phyloP scores from a whole-genome alignment of 805 yeast species.

The Candida easanensis region DNA sequence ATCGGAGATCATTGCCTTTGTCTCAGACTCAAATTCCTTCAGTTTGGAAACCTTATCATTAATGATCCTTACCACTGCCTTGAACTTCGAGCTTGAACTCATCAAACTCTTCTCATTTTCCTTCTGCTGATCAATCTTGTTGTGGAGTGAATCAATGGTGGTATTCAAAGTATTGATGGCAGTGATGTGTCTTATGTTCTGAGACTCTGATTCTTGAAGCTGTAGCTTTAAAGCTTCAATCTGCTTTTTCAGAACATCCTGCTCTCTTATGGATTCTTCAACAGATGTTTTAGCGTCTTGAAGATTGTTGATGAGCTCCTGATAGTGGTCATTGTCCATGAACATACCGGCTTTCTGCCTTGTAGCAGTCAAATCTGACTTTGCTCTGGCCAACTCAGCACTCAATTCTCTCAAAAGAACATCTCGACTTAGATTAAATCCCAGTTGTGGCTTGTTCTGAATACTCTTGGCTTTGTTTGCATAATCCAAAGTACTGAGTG shows the following conservation, averaged over 20 bases:
- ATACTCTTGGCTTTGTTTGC: conserved; percentile 86
- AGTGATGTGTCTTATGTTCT: conserved; percentile 23
- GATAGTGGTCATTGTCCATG: conserved; percentile 59
- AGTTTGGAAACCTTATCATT: conserved; percentile 28
- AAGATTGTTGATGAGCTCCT: conserved; percentile 44
- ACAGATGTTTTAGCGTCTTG: conserved; percentile 50
- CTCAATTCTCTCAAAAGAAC: conserved; percentile 45
- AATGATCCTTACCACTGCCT: conserved; percentile 28
- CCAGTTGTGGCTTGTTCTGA: conserved; percentile 66
- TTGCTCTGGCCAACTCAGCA: conserved; percentile 45
- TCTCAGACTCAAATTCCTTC: conserved; percentile 21
- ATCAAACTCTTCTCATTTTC: conserved; percentile 32
- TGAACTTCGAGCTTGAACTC: conserved; percentile 32
- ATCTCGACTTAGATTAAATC: conserved; percentile 52
- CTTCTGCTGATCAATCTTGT: conserved; percentile 30
- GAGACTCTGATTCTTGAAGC: conserved; percentile 21
- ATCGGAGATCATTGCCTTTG: conserved; percentile 17
- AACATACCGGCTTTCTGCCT: conserved; percentile 63
- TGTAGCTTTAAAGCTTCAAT: conserved; percentile 29
- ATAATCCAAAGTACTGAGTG: conserved; percentile 80
- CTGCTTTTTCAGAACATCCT: conserved; percentile 39
- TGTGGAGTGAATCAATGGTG: conserved; percentile 27
- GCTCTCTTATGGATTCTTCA: conserved; percentile 42
- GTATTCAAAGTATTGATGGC: conserved; percentile 27
- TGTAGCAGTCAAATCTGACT: conserved; percentile 59